Evolutionary conservation across 768 basidiomycete species (phyloP).

Genomic region (Daedalea quercina): DNA sequence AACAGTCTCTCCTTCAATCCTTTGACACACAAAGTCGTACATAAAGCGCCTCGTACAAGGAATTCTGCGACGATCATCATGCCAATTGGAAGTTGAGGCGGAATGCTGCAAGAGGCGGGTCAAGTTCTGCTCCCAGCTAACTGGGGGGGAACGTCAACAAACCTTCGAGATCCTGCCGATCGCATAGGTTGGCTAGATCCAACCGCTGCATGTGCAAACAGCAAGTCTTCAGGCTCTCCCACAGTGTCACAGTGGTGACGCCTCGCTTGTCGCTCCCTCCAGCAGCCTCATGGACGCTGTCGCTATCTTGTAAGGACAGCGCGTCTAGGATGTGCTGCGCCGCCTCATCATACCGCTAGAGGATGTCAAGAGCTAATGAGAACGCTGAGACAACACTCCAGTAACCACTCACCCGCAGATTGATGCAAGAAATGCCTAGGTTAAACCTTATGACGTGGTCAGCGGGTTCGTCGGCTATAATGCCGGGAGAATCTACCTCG

Average conservation of each 20-base stretch:
- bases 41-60: not conserved
- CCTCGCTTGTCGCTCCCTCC: constrained; percentile 51
- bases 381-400: not conserved
- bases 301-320: constrained; percentile 81
- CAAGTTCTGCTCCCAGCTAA: not conserved
- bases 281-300: constrained; percentile 49
- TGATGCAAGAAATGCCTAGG: constrained; percentile 88
- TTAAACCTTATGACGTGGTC: constrained; percentile 65
- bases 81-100: constrained; percentile 15
- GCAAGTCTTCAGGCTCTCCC: constrained; percentile 83
- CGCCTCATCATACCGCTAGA: constrained; percentile 79
- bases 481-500: constrained; percentile 45
- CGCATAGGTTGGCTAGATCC: constrained; percentile 74
- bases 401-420: constrained; percentile 54
- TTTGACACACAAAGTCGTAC: not conserved
- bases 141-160: constrained; percentile 9
- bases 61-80: not conserved
- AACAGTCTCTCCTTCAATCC: no score
- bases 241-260: constrained; percentile 70
- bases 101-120: constrained; percentile 10
- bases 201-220: constrained; percentile 74
- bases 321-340: constrained; percentile 86
- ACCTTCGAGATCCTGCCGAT: constrained; percentile 65
- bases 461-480: not conserved
- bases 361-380: not conserved